These are phyloP conservation scores for Didymella exigua DNA, from an alignment of 2,329 filamentous ascomycete genomes.

Conservation along the genomic window DNA sequence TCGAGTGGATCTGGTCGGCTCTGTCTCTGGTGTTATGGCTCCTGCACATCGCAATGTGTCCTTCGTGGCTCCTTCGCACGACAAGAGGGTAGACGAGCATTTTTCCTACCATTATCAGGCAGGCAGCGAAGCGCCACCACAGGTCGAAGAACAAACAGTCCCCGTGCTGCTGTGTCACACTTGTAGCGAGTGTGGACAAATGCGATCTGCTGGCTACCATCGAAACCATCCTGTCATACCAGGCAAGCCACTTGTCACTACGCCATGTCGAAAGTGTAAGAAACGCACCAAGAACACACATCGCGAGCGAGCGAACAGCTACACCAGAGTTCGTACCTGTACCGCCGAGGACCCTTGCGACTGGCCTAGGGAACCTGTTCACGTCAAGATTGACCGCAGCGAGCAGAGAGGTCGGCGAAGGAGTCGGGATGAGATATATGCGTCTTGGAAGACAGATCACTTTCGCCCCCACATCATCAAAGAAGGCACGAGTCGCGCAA, in stretches of 20 bases:
- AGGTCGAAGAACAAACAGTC: conserved; percentile 23
- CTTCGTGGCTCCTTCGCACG: conserved; percentile 19
- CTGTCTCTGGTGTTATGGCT: conserved; percentile 20
- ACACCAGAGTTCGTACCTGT: conserved; percentile 28
- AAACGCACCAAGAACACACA: conserved; percentile 28
- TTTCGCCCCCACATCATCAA: conserved; percentile 22
- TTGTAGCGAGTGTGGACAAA: conserved; percentile 41
- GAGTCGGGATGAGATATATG: conserved; percentile 28
- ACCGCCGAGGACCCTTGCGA: conserved; percentile 34
- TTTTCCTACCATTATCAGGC: conserved; percentile 26
- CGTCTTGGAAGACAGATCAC: conserved; percentile 25
- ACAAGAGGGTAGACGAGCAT: conserved; percentile 22
- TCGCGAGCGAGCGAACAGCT: conserved; percentile 22
- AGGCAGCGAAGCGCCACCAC: conserved; percentile 16
- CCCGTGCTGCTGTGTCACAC: conserved; percentile 42
- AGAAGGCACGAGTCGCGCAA: conserved; percentile 27
- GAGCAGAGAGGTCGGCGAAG: conserved; percentile 33
- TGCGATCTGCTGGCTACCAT: conserved; percentile 45
- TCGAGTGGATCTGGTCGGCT: not conserved
- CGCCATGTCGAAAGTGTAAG: conserved; percentile 41
- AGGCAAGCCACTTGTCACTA: conserved; percentile 31
- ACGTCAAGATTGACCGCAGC: conserved; percentile 22
- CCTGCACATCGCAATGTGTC: conserved; percentile 12
- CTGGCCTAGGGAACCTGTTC: conserved; percentile 30
- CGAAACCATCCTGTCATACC: conserved; percentile 45